Conservation (phyloP, 768 basidiomycete genomes). For the Leucocoprinus leucothites region DNA sequence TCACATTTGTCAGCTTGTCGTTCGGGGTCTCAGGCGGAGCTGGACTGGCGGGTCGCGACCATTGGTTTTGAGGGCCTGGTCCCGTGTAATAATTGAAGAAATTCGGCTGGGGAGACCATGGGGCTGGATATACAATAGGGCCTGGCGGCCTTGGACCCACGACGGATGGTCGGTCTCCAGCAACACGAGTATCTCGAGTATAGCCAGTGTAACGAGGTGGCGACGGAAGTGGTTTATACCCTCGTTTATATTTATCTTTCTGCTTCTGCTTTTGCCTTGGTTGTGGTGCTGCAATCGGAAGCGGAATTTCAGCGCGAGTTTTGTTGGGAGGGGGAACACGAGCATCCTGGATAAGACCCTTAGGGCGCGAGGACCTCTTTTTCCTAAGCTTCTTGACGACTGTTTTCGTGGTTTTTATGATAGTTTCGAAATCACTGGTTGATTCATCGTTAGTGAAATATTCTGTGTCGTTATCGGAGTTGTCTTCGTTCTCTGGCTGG, state of each 20-base stretch:
- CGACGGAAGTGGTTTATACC: neutral
- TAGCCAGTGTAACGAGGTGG: constrained; percentile 4
- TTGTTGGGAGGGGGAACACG: no score
- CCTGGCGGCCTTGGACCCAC: neutral
- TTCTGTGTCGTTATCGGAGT: constrained; percentile 4
- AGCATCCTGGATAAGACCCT: neutral
- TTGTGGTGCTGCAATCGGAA: neutral
- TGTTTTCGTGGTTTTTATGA: constrained; percentile 16
- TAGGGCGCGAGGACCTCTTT: neutral
- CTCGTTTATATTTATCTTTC: neutral
- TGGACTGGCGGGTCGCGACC: constrained; percentile 1
- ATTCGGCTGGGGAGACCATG: no score
- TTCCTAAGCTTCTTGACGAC: constrained; percentile 17
- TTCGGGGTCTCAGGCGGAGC: neutral
- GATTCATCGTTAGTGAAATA: constrained; percentile 20
- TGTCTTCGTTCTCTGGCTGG: constrained; percentile 11
- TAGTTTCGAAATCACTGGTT: constrained; percentile 24
- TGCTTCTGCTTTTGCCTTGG: neutral
- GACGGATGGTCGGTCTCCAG: neutral
- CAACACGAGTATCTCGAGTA: neutral
- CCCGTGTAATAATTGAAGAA: neutral
- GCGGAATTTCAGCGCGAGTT: neutral
- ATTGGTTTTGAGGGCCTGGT: neutral
- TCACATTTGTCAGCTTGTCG: constrained; percentile 19
- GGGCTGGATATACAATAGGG: neutral